Evolutionary conservation across 495 filamentous ascomycete genomes (phyloP).

Genomic region (Talaromyces borbonicus): DNA sequence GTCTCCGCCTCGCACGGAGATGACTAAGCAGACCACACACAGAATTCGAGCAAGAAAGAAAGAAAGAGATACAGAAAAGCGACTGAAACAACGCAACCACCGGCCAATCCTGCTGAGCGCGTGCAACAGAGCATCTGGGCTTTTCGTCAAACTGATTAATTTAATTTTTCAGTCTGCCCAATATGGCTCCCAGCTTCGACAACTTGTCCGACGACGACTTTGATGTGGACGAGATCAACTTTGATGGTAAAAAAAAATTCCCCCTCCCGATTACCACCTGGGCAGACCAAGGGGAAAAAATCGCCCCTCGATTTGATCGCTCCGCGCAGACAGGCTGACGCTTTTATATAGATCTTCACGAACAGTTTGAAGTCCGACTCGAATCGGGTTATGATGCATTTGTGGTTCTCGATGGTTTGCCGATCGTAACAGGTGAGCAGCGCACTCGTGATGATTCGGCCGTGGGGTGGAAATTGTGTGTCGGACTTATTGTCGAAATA

Average conservation of each 20-base stretch:
- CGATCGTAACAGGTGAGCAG: slow-evolving; percentile 69
- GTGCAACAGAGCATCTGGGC: slow-evolving; percentile 4
- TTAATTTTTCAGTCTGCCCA: slow-evolving; percentile 13
- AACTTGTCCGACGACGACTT: slow-evolving; percentile 69
- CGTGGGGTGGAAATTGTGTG: not conserved
- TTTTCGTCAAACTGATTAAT: not conserved
- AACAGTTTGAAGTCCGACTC: slow-evolving; percentile 87
- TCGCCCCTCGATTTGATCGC: no score
- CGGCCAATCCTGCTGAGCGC: slow-evolving; percentile 4
- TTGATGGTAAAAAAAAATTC: slow-evolving; percentile 54
- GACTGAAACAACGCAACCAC: slow-evolving; percentile 10
- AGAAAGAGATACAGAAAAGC: not conserved
- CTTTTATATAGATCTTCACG: slow-evolving; percentile 76
- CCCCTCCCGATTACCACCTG: slow-evolving; percentile 8
- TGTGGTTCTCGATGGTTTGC: slow-evolving; percentile 88
- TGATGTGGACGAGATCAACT: slow-evolving; percentile 80
- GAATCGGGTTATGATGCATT: slow-evolving; percentile 95
- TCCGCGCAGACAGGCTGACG: slow-evolving; percentile 2
- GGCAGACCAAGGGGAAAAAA: no score
- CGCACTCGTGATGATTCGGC: not conserved
- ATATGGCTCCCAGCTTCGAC: slow-evolving; percentile 66
- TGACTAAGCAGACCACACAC: slow-evolving; percentile 10
- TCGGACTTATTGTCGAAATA: not conserved
- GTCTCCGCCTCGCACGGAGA: slow-evolving; percentile 3
- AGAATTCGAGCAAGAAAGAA: slow-evolving; percentile 2